Conservation (phyloP, 192 early-diverging fungal genomes). For the Chytriomyces sp. region DNA sequence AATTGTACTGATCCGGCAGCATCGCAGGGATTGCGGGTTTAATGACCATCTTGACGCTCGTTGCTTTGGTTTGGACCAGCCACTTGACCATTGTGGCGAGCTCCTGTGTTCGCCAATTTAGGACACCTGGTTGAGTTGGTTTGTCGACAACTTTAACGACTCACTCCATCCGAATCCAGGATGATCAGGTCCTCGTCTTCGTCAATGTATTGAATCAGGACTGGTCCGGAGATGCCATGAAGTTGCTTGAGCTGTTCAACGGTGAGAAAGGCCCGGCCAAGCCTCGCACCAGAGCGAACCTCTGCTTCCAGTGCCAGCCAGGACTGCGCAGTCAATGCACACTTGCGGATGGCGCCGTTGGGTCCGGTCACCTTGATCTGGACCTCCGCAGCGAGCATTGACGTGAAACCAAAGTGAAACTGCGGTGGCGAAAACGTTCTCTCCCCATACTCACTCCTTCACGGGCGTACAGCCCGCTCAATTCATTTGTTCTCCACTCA, state of each 20-base stretch:
- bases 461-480: too few relatives aligned
- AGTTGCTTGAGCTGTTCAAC: neutral
- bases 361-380: neutral
- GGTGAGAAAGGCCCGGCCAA: neutral
- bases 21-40: neutral
- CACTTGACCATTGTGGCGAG: slow-evolving; percentile 7
- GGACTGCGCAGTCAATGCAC: neutral
- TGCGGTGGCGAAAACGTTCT: too few relatives aligned
- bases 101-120: neutral
- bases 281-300: neutral
- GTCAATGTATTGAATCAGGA: neutral
- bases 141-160: neutral
- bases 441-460: too few relatives aligned
- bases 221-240: neutral
- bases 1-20: neutral
- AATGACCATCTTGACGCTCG: neutral
- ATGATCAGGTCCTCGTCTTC: neutral
- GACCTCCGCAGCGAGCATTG: too few relatives aligned
- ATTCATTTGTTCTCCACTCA: too few relatives aligned
- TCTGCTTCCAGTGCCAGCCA: neutral
- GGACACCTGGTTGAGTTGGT: neutral
- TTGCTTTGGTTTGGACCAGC: neutral
- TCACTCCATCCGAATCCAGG: neutral
- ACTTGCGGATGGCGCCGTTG: neutral
- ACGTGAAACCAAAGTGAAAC: neutral